Evolutionary conservation across 2,329 filamentous ascomycete species (phyloP).

Genomic region (Diaporthe vexans): DNA sequence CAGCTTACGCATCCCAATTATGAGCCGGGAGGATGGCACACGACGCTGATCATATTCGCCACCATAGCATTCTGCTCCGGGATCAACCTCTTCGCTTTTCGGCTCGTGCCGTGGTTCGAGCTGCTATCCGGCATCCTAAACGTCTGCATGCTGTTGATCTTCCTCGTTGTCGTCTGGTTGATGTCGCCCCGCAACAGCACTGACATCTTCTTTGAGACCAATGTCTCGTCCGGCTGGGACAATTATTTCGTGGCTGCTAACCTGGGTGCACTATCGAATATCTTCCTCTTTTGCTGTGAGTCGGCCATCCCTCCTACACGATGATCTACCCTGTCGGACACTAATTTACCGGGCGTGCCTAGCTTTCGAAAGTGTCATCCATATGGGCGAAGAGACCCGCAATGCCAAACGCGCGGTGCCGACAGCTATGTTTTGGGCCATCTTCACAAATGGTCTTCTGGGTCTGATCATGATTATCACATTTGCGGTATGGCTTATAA

Average conservation of each 20-base stretch:
- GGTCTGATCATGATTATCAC: slow-evolving; percentile 57
- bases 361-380: slow-evolving; percentile 63
- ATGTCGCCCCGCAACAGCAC: slow-evolving; percentile 37
- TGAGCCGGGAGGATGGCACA: slow-evolving; percentile 50
- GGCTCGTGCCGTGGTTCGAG: slow-evolving; percentile 56
- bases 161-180: slow-evolving; percentile 37
- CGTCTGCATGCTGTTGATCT: slow-evolving; percentile 32
- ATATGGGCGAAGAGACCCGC: slow-evolving; percentile 61
- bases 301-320: background rate
- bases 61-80: slow-evolving; percentile 47
- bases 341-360: background rate
- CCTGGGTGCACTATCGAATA: slow-evolving; percentile 53
- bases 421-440: slow-evolving; percentile 58
- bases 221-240: slow-evolving; percentile 37
- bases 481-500: too few species aligned
- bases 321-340: too few species aligned
- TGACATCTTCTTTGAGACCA: slow-evolving; percentile 22
- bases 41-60: slow-evolving; percentile 55
- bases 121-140: slow-evolving; percentile 52
- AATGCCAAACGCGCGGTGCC: slow-evolving; percentile 61
- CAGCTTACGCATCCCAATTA: slow-evolving; percentile 36
- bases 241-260: slow-evolving; percentile 48
- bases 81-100: slow-evolving; percentile 51
- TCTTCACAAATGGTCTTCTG: slow-evolving; percentile 57
- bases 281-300: slow-evolving; percentile 51